These are phyloP conservation scores for Pythium brassicae DNA, from an alignment of 352 stramenopile genomes.

Conservation along the genomic window DNA sequence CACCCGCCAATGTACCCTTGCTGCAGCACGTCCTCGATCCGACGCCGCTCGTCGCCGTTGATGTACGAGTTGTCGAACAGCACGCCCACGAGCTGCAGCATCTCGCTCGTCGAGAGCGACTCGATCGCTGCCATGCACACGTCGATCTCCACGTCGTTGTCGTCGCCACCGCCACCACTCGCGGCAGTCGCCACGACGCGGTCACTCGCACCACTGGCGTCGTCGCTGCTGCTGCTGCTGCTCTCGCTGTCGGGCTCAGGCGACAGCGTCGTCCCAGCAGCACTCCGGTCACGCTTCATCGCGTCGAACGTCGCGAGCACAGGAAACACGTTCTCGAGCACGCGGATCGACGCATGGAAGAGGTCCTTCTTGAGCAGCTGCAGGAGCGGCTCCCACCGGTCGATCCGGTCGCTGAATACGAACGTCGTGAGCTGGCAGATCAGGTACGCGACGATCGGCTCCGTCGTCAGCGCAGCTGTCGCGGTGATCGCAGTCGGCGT, in stretches of 20 bases:
- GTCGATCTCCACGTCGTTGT: constrained; percentile 48
- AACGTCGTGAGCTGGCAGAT: constrained; percentile 55
- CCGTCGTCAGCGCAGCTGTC: constrained; percentile 51
- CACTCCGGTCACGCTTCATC: constrained; percentile 21
- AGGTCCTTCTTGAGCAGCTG: constrained; percentile 62
- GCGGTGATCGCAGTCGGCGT: constrained; percentile 24
- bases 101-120: constrained; percentile 54
- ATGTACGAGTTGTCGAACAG: constrained; percentile 75
- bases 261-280: not conserved
- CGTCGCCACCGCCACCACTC: too few species aligned
- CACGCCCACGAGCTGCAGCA: constrained; percentile 48
- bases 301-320: constrained; percentile 54
- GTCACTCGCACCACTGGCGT: not conserved
- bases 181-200: not conserved
- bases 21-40: constrained; percentile 74
- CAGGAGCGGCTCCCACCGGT: constrained; percentile 80
- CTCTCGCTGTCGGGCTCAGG: constrained; percentile 7
- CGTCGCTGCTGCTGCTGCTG: not conserved
- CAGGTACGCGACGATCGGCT: constrained; percentile 83
- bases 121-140: constrained; percentile 76
- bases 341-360: constrained; percentile 58
- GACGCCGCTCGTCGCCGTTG: constrained; percentile 59
- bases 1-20: constrained; percentile 79
- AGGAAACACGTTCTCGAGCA: constrained; percentile 72
- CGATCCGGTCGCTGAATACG: constrained; percentile 64